Percentiles rank a stretch among this genome's conserved stretches.
phyloP scores from a whole-genome alignment of 2,329 filamentous ascomycete genomes.

The Camillea tinctor region DNA sequence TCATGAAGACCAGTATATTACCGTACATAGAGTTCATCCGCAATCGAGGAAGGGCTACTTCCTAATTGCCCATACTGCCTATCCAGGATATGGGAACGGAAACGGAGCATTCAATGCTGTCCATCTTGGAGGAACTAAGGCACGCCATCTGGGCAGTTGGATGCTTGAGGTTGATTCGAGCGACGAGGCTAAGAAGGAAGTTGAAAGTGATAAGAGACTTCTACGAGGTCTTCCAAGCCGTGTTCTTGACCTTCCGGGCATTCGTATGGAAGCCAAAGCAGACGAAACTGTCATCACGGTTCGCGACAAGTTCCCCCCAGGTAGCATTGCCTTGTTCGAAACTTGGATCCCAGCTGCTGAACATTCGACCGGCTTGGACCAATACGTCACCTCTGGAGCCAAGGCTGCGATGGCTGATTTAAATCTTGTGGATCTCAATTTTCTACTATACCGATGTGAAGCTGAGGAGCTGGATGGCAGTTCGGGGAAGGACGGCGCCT shows the following conservation, averaged over 20 bases:
- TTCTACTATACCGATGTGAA: conserved; percentile 86
- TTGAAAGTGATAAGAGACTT: conserved; percentile 65
- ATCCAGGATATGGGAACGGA: conserved; percentile 82
- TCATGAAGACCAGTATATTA: conserved; percentile 94
- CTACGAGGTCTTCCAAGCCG: conserved; percentile 83
- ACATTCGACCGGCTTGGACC: conserved; percentile 79
- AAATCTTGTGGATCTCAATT: conserved; percentile 82
- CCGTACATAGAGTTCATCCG: conserved; percentile 91
- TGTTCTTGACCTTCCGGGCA: conserved; percentile 70
- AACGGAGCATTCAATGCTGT: conserved; percentile 80
- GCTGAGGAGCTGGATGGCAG: conserved; percentile 82
- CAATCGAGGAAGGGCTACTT: conserved; percentile 92
- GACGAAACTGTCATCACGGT: conserved; percentile 78
- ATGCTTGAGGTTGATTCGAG: conserved; percentile 83
- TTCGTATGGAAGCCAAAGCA: conserved; percentile 69
- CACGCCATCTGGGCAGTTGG: conserved; percentile 86
- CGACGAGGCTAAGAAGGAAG: conserved; percentile 63
- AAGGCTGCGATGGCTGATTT: conserved; percentile 74
- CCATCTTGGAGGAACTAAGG: conserved; percentile 78
- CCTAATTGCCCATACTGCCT: conserved; percentile 93
- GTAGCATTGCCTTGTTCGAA: conserved; percentile 92
- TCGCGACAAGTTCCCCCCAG: conserved; percentile 81
- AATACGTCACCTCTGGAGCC: conserved; percentile 79
- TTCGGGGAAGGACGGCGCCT: conserved; percentile 78
- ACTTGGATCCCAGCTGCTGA: conserved; percentile 92